phyloP scores from a whole-genome alignment of 2,329 filamentous ascomycete species.

The Fonsecaea nubica region DNA sequence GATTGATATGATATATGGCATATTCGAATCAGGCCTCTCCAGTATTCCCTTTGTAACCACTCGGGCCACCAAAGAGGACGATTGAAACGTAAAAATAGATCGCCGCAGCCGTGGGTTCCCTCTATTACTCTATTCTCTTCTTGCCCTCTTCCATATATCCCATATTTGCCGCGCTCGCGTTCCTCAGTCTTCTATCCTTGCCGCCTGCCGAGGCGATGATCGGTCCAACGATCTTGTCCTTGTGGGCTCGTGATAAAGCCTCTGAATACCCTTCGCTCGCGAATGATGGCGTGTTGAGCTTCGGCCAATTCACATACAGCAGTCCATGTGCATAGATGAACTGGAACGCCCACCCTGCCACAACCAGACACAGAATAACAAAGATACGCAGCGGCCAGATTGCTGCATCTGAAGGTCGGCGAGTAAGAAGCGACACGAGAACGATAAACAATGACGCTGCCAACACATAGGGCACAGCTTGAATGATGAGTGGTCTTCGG shows the following conservation, averaged over 20 bases:
- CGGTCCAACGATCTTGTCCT: conserved; percentile 79
- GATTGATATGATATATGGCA: background rate
- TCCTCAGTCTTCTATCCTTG: conserved; percentile 71
- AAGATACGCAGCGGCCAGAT: conserved; percentile 85
- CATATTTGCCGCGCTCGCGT: conserved; percentile 80
- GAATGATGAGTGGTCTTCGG: conserved; percentile 81
- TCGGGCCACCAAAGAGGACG: background rate
- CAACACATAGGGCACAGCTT: conserved; percentile 90
- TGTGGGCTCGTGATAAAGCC: conserved; percentile 79
- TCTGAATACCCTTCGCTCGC: conserved; percentile 89
- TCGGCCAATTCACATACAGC: conserved; percentile 98
- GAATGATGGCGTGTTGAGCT: conserved; percentile 86
- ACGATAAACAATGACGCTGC: conserved; percentile 86
- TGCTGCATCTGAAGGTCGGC: conserved; percentile 72
- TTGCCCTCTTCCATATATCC: conserved; percentile 94
- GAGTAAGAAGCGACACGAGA: conserved; percentile 75
- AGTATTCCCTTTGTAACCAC: background rate
- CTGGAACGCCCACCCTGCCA: conserved; percentile 72
- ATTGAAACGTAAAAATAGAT: background rate
- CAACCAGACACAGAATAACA: conserved; percentile 74
- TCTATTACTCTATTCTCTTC: conserved; percentile 81
- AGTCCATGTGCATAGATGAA: conserved; percentile 88
- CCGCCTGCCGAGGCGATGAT: conserved; percentile 64
- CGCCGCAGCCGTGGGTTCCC: background rate
- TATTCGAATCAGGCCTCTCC: background rate